These are phyloP conservation scores for Phellopilus nigrolimitatus DNA, from an alignment of 1,284 basidiomycete species.

Conservation along the genomic window DNA sequence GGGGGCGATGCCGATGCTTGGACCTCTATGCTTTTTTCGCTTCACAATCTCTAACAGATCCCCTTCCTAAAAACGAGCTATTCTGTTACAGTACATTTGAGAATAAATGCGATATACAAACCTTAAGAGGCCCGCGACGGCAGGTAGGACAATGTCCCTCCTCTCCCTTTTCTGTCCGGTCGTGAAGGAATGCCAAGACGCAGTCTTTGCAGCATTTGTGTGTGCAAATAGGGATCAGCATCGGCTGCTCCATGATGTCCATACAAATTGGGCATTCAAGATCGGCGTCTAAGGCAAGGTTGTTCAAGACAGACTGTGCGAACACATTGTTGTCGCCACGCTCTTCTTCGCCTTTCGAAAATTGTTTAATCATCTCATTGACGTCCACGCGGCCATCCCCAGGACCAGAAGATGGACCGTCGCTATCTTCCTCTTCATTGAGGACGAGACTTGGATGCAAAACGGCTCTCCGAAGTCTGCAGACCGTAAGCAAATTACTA, in stretches of 20 bases:
- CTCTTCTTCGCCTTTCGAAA: slow-evolving; percentile 37
- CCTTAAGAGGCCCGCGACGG: slow-evolving; percentile 59
- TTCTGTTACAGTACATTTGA: not conserved
- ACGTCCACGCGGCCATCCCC: slow-evolving; percentile 47
- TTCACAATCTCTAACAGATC: slow-evolving; percentile 65
- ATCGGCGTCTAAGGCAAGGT: slow-evolving; percentile 37
- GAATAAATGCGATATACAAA: slow-evolving; percentile 24
- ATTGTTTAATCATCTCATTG: slow-evolving; percentile 58
- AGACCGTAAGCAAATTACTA: slow-evolving; percentile 18
- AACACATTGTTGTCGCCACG: slow-evolving; percentile 41
- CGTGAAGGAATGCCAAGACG: slow-evolving; percentile 62
- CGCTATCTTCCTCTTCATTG: slow-evolving; percentile 39
- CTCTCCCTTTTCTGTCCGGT: slow-evolving; percentile 62
- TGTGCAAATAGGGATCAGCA: slow-evolving; percentile 73
- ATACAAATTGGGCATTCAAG: slow-evolving; percentile 82
- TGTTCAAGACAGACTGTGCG: slow-evolving; percentile 62
- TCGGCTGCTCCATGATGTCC: slow-evolving; percentile 63
- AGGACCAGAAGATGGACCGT: slow-evolving; percentile 34
- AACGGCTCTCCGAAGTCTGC: slow-evolving; percentile 79
- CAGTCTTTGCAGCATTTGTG: slow-evolving; percentile 85
- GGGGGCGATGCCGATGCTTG: slow-evolving; percentile 11
- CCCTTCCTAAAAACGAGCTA: slow-evolving; percentile 34
- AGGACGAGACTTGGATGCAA: slow-evolving; percentile 79
- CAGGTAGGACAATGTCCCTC: slow-evolving; percentile 71
- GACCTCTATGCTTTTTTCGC: slow-evolving; percentile 22